Percentiles rank a stretch among this genome's conserved stretches.
phyloP scores from a whole-genome alignment of 106 monocot genomes.

The Platanthera guangdongensis region DNA sequence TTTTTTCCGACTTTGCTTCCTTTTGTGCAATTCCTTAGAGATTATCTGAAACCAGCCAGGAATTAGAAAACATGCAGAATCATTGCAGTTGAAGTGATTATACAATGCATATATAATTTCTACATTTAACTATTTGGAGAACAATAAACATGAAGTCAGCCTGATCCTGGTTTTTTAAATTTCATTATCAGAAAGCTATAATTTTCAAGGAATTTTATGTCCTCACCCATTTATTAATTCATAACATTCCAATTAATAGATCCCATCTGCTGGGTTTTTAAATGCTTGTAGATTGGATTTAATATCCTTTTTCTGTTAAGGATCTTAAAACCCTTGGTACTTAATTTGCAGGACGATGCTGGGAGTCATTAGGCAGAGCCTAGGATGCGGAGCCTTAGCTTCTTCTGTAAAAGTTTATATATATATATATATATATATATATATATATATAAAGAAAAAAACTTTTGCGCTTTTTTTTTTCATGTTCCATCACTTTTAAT shows the following conservation, averaged over 20 bases:
- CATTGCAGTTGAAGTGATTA: too few relatives aligned
- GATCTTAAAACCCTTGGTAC: neutral
- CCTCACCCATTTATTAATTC: neutral
- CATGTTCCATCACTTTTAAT: neutral
- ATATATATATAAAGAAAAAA: neutral
- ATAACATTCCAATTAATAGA: neutral
- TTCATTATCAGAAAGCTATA: neutral
- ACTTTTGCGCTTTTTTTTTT: neutral
- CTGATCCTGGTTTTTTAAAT: neutral
- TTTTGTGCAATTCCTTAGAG: too few relatives aligned
- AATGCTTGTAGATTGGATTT: neutral
- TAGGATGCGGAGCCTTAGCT: neutral
- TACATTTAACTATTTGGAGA: too few relatives aligned
- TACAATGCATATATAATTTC: too few relatives aligned
- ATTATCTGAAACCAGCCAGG: too few relatives aligned
- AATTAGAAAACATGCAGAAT: too few relatives aligned
- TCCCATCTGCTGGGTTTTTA: neutral
- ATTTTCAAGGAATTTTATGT: neutral
- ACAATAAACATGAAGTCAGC: too few relatives aligned
- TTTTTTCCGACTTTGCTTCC: too few relatives aligned
- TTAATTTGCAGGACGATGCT: slow-evolving; percentile 1
- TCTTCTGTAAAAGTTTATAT: neutral
- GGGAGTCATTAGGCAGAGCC: slow-evolving; percentile 6
- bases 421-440: too few relatives aligned
- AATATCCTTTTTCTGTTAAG: neutral